Evolutionary conservation across 23 red algal species (phyloP).

Genomic region (Chondrus crispus): DNA sequence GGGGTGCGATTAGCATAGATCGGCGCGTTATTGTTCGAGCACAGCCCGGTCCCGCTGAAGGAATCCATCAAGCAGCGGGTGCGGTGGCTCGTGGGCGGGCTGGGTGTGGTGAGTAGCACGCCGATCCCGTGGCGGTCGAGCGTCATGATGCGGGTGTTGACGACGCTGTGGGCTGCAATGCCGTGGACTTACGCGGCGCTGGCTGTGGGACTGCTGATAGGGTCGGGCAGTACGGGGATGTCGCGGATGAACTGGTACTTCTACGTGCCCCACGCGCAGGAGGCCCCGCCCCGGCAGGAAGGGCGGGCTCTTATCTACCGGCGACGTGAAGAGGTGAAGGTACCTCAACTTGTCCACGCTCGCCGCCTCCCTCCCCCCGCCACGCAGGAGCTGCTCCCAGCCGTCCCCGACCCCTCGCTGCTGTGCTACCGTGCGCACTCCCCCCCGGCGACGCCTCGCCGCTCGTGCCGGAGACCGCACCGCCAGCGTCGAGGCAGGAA

Average conservation of each 20-base stretch:
- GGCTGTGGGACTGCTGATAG: constrained; percentile 23
- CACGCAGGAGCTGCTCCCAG: too few species aligned
- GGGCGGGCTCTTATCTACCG: too few species aligned
- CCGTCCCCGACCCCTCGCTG: too few species aligned
- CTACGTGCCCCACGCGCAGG: too few species aligned
- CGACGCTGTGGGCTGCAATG: constrained; percentile 54
- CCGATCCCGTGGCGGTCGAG: constrained; percentile 30
- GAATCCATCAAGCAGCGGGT: constrained; percentile 76
- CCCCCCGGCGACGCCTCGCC: too few species aligned
- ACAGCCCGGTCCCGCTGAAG: constrained; percentile 51
- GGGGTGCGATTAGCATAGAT: constrained; percentile 64
- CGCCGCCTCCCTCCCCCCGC: too few species aligned
- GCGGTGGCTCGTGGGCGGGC: constrained; percentile 59
- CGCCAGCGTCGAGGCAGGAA: too few species aligned
- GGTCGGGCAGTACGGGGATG: neutral
- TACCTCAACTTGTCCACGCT: too few species aligned
- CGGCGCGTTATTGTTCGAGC: constrained; percentile 70
- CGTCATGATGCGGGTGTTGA: constrained; percentile 33
- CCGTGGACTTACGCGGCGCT: constrained; percentile 41
- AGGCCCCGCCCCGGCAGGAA: too few species aligned
- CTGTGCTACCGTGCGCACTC: too few species aligned
- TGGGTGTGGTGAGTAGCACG: constrained; percentile 19
- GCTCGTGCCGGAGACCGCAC: too few species aligned
- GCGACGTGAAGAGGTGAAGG: too few species aligned
- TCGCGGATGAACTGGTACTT: constrained; percentile 13